Evolutionary conservation across 805 yeast genomes (phyloP).

Genomic region (Spathaspora arborariae): DNA sequence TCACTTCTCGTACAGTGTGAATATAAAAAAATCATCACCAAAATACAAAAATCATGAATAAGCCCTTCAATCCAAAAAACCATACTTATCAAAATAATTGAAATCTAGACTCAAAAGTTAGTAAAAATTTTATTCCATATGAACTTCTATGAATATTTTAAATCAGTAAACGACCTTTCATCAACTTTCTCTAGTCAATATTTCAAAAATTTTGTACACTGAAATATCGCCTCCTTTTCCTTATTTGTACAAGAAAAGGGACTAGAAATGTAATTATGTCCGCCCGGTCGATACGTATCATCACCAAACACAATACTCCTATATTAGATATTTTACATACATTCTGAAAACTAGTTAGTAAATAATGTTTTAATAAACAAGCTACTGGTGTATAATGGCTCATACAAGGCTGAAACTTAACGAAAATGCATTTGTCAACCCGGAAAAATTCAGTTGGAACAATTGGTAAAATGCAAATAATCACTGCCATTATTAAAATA

Average conservation of each 20-base stretch:
- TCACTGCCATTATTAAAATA: slow-evolving; percentile 31
- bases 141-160: background rate
- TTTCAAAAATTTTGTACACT: slow-evolving; percentile 45
- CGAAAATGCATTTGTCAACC: slow-evolving; percentile 49
- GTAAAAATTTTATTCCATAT: background rate
- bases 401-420: slow-evolving; percentile 55
- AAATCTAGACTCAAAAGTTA: background rate
- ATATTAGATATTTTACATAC: background rate
- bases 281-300: slow-evolving; percentile 51
- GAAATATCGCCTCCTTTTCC: slow-evolving; percentile 41
- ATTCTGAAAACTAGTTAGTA: background rate
- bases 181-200: slow-evolving; percentile 40
- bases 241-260: slow-evolving; percentile 40
- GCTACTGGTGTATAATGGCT: slow-evolving; percentile 23
- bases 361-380: background rate
- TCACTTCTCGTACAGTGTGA: slow-evolving; percentile 46
- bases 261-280: slow-evolving; percentile 37
- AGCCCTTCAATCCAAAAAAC: background rate
- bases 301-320: slow-evolving; percentile 22
- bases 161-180: slow-evolving; percentile 44
- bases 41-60: slow-evolving; percentile 13
- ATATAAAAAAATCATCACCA: slow-evolving; percentile 42
- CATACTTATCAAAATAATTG: background rate
- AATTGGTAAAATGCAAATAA: slow-evolving; percentile 48
- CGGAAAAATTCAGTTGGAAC: slow-evolving; percentile 48